These are phyloP conservation scores for Apiospora koreana DNA, from an alignment of 2,329 filamentous ascomycete genomes.

Conservation along the genomic window DNA sequence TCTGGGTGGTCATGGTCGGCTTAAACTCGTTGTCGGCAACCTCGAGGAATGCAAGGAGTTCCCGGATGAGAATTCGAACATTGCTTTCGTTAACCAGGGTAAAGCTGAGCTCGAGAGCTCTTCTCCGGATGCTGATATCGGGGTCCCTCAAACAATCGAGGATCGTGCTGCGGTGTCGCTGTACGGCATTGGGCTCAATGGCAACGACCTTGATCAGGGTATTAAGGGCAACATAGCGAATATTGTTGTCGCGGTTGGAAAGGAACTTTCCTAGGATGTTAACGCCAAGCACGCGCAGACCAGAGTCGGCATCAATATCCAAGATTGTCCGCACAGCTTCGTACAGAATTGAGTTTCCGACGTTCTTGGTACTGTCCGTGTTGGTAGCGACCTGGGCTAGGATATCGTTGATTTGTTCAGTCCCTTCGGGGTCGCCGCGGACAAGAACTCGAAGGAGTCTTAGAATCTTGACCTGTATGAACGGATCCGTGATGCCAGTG, in stretches of 20 bases:
- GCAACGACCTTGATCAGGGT: constrained; percentile 98
- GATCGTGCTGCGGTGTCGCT: constrained; percentile 96
- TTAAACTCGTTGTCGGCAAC: constrained; percentile 99
- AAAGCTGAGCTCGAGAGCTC: constrained; percentile 96
- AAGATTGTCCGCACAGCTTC: constrained; percentile 96
- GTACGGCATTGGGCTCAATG: constrained; percentile 95
- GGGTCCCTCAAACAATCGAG: constrained; percentile 94
- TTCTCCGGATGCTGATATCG: constrained; percentile 93
- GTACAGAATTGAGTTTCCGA: constrained; percentile 97
- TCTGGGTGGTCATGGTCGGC: constrained; percentile 96
- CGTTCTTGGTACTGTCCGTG: constrained; percentile 97
- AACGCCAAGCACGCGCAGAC: constrained; percentile 88
- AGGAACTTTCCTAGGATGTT: constrained; percentile 99
- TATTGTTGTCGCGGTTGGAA: constrained; percentile 99
- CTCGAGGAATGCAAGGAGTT: constrained; percentile 92
- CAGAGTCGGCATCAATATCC: constrained; percentile 96
- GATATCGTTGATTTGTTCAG: constrained; percentile 98
- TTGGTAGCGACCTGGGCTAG: constrained; percentile 96
- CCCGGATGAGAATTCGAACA: constrained; percentile 88
- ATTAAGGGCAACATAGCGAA: constrained; percentile 95
- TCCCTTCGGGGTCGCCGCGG: constrained; percentile 81
- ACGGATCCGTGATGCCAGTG: constrained; percentile 95
- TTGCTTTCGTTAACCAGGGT: constrained; percentile 98
- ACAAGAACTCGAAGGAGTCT: constrained; percentile 83
- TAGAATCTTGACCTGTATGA: constrained; percentile 95